A percentile compares a stretch with the other conserved stretches of the same genome.
Evolutionary conservation across 1,284 basidiomycete species (phyloP).

Genomic region (Ceratobasidium sp.): DNA sequence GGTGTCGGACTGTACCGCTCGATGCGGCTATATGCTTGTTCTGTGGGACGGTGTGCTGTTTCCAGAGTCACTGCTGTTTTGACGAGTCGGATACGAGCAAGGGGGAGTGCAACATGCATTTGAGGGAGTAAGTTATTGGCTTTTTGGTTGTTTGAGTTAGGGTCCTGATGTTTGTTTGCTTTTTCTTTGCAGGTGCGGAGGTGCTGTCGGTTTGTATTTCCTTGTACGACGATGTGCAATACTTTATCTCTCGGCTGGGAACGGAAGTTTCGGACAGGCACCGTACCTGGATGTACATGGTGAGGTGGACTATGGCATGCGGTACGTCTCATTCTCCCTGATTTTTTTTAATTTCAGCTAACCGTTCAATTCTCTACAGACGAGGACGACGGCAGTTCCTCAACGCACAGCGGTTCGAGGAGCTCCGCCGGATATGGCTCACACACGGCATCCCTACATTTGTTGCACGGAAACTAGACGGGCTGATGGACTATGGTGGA

Average conservation of each 20-base stretch:
- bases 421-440: slow-evolving; percentile 91
- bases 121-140: slow-evolving; percentile 77
- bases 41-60: slow-evolving; percentile 90
- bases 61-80: slow-evolving; percentile 93
- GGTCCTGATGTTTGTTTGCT: slow-evolving; percentile 32
- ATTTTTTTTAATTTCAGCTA: slow-evolving; percentile 5
- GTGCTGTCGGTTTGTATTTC: slow-evolving; percentile 90
- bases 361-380: slow-evolving; percentile 59
- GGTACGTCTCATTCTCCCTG: slow-evolving; percentile 64
- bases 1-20: slow-evolving; percentile 83
- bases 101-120: slow-evolving; percentile 95
- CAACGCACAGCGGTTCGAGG: slow-evolving; percentile 90
- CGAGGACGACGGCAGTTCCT: slow-evolving; percentile 90
- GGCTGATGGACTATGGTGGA: slow-evolving; percentile 89
- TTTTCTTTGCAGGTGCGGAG: slow-evolving; percentile 78
- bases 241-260: slow-evolving; percentile 90
- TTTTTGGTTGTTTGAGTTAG: slow-evolving; percentile 37
- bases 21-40: slow-evolving; percentile 93
- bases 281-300: slow-evolving; percentile 97
- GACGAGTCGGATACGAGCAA: slow-evolving; percentile 75
- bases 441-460: slow-evolving; percentile 90
- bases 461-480: slow-evolving; percentile 90
- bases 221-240: slow-evolving; percentile 93
- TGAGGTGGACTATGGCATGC: slow-evolving; percentile 92
- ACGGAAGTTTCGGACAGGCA: slow-evolving; percentile 88